A percentile compares a stretch with the other conserved stretches of the same genome.
phyloP scores from a whole-genome alignment of 768 basidiomycete genomes.

The Lactarius evosmus region DNA sequence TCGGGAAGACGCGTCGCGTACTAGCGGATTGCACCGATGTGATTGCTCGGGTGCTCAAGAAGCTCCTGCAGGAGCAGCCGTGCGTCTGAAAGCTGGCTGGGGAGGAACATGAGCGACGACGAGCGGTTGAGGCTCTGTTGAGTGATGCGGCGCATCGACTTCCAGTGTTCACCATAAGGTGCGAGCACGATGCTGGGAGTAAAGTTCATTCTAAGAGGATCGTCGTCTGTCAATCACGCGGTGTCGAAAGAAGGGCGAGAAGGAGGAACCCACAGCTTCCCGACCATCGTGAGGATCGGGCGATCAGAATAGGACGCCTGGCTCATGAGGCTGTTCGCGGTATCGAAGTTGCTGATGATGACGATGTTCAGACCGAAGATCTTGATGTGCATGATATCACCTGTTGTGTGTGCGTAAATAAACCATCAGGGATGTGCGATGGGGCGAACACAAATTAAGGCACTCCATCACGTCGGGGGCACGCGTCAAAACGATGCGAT shows the following conservation, averaged over 20 bases:
- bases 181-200: slow-evolving; percentile 26
- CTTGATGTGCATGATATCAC: slow-evolving; percentile 25
- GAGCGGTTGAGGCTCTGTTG: slow-evolving; percentile 27
- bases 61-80: slow-evolving; percentile 26
- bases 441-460: background rate
- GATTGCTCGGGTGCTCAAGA: slow-evolving; percentile 13
- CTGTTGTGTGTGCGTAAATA: slow-evolving; percentile 3
- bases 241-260: background rate
- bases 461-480: background rate
- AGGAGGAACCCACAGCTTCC: slow-evolving; percentile 16
- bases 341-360: slow-evolving; percentile 23
- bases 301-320: slow-evolving; percentile 28
- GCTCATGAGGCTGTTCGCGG: slow-evolving; percentile 23
- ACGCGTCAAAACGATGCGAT: background rate
- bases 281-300: slow-evolving; percentile 27
- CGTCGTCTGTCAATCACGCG: background rate
- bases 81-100: slow-evolving; percentile 23
- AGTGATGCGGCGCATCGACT: slow-evolving; percentile 26
- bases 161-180: slow-evolving; percentile 27
- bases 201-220: slow-evolving; percentile 23
- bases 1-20: no score
- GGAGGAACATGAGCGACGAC: slow-evolving; percentile 21
- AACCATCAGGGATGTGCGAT: background rate
- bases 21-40: slow-evolving; percentile 25
- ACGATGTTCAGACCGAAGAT: slow-evolving; percentile 28